These are phyloP conservation scores for Fremontodendron californicum DNA, from an alignment of 345 rosid genomes.

Conservation along the genomic window DNA sequence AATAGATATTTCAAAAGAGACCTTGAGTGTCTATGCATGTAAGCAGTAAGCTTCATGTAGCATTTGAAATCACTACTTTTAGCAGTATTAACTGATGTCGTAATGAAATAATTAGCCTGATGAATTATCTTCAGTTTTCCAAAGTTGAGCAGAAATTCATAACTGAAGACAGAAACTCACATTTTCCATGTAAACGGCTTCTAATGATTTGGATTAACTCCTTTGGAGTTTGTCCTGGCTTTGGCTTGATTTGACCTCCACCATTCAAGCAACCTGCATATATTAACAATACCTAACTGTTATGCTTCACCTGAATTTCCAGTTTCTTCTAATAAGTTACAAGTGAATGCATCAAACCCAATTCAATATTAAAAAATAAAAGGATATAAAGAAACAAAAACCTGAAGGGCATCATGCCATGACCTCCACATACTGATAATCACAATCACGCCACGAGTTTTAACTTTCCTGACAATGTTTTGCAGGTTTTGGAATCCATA, in stretches of 20 bases:
- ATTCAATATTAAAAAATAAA: neutral
- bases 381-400: constrained; percentile 13
- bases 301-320: neutral
- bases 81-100: neutral
- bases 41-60: neutral
- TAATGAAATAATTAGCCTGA: neutral
- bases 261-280: constrained; percentile 85
- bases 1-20: neutral
- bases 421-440: constrained; percentile 90
- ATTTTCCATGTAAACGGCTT: constrained; percentile 64
- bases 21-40: neutral
- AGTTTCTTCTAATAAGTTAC: neutral
- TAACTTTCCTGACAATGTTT: constrained; percentile 78
- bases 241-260: constrained; percentile 94
- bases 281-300: neutral
- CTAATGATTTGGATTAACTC: constrained; percentile 63
- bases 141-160: neutral
- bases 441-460: constrained; percentile 69
- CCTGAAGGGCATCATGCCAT: constrained; percentile 99
- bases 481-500: constrained; percentile 95
- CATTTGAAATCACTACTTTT: neutral
- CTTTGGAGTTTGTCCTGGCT: constrained; percentile 68
- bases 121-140: neutral
- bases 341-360: neutral
- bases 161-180: constrained; percentile 37